Conservation (phyloP, 2,329 filamentous ascomycete species). For the Camptophora hylomeconis region DNA sequence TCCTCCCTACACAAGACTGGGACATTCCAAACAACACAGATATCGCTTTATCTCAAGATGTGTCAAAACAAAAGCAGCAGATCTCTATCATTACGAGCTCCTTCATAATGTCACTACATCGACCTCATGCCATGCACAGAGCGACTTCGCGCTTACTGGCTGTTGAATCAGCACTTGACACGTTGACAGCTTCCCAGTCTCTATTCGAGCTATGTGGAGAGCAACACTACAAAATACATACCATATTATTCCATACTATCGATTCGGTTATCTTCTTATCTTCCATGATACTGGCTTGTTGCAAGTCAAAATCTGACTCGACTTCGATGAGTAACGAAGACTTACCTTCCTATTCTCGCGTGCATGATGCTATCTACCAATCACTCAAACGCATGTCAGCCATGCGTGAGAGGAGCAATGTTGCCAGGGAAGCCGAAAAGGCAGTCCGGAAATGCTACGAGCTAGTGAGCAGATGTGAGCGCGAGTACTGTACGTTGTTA, state of each 20-base stretch:
- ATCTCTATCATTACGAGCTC: conserved; percentile 1
- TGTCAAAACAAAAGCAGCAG: neutral
- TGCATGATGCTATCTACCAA: no score
- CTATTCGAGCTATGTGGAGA: conserved; percentile 1
- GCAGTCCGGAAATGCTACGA: no score
- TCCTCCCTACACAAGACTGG: conserved; percentile 1
- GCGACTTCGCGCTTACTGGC: neutral
- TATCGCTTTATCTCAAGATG: neutral
- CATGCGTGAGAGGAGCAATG: no score
- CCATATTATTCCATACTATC: conserved; percentile 3
- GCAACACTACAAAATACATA: conserved; percentile 4
- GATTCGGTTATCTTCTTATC: conserved; percentile 3
- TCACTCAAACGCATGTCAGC: no score
- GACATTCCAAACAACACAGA: neutral
- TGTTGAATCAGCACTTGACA: neutral
- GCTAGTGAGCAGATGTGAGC: no score
- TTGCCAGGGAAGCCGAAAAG: no score
- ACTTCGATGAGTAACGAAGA: no score
- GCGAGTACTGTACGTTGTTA: no score
- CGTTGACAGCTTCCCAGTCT: neutral
- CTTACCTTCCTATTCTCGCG: no score
- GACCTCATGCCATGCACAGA: conserved; percentile 1
- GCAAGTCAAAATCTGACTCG: no score
- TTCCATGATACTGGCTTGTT: no score
- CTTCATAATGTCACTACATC: conserved; percentile 1